Evolutionary conservation across 2,329 filamentous ascomycete genomes (phyloP).

Genomic region (Dactylellina drechsleri): DNA sequence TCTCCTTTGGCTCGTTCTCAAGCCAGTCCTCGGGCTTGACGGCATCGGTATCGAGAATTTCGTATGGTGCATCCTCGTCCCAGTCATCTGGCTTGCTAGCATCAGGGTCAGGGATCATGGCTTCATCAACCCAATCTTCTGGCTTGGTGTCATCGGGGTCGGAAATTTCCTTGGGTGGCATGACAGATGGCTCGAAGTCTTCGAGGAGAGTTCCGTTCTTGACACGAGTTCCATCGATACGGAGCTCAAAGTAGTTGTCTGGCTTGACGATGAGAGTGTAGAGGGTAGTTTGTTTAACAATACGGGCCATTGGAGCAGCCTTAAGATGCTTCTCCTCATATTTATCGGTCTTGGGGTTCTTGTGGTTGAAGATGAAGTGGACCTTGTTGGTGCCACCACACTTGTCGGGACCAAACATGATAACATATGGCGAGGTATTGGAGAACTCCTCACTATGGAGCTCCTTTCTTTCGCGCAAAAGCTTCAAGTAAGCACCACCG

Average conservation of each 20-base stretch:
- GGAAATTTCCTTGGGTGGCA: conserved; percentile 93
- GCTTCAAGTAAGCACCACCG: conserved; percentile 98
- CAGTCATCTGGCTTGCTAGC: conserved; percentile 97
- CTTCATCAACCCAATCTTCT: conserved; percentile 92
- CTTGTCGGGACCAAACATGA: conserved; percentile 99
- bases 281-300: conserved; percentile 89
- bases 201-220: conserved; percentile 92
- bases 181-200: conserved; percentile 92
- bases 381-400: conserved; percentile 99
- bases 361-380: conserved; percentile 99
- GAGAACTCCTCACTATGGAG: conserved; percentile 98
- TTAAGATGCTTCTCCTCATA: conserved; percentile 99
- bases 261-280: conserved; percentile 97
- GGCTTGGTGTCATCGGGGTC: conserved; percentile 94
- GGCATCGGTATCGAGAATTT: conserved; percentile 93
- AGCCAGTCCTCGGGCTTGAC: conserved; percentile 96
- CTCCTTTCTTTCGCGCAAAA: conserved; percentile 95
- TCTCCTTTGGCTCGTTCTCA: conserved; percentile 81
- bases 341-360: conserved; percentile 99
- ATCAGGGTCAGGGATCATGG: conserved; percentile 88
- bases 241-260: conserved; percentile 93
- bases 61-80: conserved; percentile 97
- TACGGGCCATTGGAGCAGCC: conserved; percentile 82
- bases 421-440: conserved; percentile 95
- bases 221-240: conserved; percentile 87